phyloP scores from a whole-genome alignment of 768 basidiomycete species.

The Cyathus striatus region DNA sequence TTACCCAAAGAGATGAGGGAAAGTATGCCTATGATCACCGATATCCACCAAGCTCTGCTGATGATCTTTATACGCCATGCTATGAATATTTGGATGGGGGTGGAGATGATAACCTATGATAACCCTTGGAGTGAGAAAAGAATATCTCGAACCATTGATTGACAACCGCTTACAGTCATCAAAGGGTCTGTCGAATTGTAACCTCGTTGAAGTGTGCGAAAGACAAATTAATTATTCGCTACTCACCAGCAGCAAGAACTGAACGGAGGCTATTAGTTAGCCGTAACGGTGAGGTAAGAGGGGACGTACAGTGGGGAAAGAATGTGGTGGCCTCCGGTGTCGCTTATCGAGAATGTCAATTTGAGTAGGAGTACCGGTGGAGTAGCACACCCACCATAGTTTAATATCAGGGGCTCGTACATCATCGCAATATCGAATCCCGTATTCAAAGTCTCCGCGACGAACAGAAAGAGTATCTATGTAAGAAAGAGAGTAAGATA shows the following conservation, averaged over 20 bases:
- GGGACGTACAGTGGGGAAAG: constrained; percentile 21
- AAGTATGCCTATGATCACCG: constrained; percentile 20
- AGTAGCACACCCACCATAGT: constrained; percentile 19
- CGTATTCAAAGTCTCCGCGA: constrained; percentile 31
- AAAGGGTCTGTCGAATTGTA: constrained; percentile 19
- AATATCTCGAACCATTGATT: background rate
- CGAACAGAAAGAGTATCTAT: constrained; percentile 27
- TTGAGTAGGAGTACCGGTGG: background rate
- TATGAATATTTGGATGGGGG: constrained; percentile 35
- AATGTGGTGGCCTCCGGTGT: constrained; percentile 13
- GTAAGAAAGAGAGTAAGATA: background rate
- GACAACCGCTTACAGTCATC: constrained; percentile 20
- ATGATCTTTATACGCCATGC: constrained; percentile 33
- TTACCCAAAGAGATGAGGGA: constrained; percentile 23
- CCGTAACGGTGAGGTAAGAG: background rate
- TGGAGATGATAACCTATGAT: constrained; percentile 30
- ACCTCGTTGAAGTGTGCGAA: background rate
- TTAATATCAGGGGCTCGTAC: constrained; percentile 33
- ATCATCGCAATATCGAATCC: constrained; percentile 27
- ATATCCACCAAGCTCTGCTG: constrained; percentile 20
- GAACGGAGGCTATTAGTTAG: background rate
- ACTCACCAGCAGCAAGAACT: constrained; percentile 27
- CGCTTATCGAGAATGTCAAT: constrained; percentile 4
- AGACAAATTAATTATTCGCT: background rate
- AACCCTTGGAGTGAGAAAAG: background rate